Conservation (phyloP, 2,329 filamentous ascomycete genomes). For the Reticulascus tulasneorum region DNA sequence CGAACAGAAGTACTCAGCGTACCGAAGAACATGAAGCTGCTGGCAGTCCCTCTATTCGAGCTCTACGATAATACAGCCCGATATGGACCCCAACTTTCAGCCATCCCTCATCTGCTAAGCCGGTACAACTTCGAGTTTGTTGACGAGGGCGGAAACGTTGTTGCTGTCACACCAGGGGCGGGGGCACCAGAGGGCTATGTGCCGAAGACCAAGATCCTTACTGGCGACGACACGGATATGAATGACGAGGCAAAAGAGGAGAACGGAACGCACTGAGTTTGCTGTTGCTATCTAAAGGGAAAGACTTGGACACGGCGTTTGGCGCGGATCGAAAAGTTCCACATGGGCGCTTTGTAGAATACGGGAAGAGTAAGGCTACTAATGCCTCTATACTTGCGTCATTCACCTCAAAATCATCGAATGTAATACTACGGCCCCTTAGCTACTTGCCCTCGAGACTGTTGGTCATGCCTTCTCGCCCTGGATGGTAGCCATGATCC, state of each 20-base stretch:
- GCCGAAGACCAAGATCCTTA: conserved; percentile 63
- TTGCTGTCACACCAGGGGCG: conserved; percentile 76
- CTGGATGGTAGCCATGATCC: conserved; percentile 89
- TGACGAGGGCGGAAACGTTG: conserved; percentile 85
- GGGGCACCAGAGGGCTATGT: conserved; percentile 54
- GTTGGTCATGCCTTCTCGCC: conserved; percentile 66
- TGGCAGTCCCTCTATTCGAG: conserved; percentile 94
- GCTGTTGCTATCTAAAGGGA: conserved; percentile 3
- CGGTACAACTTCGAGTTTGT: conserved; percentile 98
- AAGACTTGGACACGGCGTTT: conserved; percentile 14
- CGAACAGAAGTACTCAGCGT: conserved; percentile 82
- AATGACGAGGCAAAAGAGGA: conserved; percentile 43
- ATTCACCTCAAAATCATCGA: no score
- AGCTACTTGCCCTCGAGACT: background rate
- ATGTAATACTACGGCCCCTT: no score
- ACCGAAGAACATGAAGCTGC: conserved; percentile 98
- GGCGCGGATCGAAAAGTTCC: conserved; percentile 14
- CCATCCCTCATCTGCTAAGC: conserved; percentile 91
- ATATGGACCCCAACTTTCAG: conserved; percentile 93
- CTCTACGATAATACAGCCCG: conserved; percentile 95
- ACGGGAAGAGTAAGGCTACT: no score
- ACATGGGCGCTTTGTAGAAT: conserved; percentile 8
- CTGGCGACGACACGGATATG: conserved; percentile 59
- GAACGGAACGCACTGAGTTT: conserved; percentile 27
- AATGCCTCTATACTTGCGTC: conserved; percentile 4